A percentile compares a stretch with the other conserved stretches of the same genome.
Conservation (phyloP, 164 flowering plant genomes). For the Tetrastigma voinierianum region DNA sequence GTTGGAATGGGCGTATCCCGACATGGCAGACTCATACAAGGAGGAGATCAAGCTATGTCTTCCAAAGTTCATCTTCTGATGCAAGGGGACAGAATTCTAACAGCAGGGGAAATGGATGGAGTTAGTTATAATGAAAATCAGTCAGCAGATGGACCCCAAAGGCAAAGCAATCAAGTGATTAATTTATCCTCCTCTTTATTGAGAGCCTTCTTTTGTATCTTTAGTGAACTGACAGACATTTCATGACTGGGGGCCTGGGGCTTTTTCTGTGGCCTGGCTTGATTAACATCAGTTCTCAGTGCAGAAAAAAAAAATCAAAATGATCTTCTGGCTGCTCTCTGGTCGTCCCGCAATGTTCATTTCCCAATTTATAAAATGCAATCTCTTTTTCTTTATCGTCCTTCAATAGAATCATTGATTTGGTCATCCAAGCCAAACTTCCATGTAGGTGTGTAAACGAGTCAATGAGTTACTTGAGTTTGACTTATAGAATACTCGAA, state of each 20-base stretch:
- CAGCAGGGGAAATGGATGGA: constrained; percentile 45
- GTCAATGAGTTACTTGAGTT: no score
- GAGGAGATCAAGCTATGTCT: constrained; percentile 59
- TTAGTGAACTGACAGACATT: background rate
- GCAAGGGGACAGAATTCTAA: constrained; percentile 40
- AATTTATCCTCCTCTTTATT: background rate
- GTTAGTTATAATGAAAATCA: constrained; percentile 17
- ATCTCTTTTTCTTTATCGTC: background rate
- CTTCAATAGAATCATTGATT: background rate
- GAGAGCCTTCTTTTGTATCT: background rate
- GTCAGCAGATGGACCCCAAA: background rate
- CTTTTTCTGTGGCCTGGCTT: background rate
- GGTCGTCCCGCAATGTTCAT: no score
- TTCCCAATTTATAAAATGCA: constrained; percentile 4
- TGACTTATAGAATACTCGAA: no score
- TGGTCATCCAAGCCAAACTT: background rate
- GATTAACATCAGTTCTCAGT: background rate
- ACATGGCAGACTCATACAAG: constrained; percentile 72
- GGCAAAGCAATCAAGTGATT: background rate
- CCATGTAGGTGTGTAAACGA: no score
- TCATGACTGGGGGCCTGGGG: background rate
- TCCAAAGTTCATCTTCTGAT: constrained; percentile 31
- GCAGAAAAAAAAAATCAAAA: background rate
- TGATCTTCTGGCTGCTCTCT: background rate
- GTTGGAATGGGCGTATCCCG: constrained; percentile 34